phyloP scores from a whole-genome alignment of 371 early-diverging fungal species.

The Mortierella sp. region DNA sequence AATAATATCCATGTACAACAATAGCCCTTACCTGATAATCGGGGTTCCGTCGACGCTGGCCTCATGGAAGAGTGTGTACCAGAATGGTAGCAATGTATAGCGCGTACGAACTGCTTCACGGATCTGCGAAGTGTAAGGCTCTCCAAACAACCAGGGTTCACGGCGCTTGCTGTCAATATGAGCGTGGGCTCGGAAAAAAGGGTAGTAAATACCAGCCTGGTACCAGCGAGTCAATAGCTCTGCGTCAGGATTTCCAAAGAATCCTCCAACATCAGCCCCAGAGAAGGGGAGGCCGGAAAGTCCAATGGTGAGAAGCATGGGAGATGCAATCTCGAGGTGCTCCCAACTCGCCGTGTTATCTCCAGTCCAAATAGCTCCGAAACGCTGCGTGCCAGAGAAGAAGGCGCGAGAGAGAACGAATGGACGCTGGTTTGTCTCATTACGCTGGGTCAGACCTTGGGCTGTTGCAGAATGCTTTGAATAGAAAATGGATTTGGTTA shows the following conservation, averaged over 20 bases:
- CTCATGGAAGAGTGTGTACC: constrained; percentile 87
- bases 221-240: constrained; percentile 92
- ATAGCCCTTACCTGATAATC: constrained; percentile 65
- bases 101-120: constrained; percentile 80
- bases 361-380: constrained; percentile 94
- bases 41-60: constrained; percentile 75
- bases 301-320: constrained; percentile 86
- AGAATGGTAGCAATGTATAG: constrained; percentile 83
- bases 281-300: constrained; percentile 82
- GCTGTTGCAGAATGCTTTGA: constrained; percentile 67
- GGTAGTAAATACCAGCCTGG: constrained; percentile 90
- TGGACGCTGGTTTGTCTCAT: constrained; percentile 73
- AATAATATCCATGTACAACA: background rate
- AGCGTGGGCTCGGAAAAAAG: constrained; percentile 95
- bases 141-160: constrained; percentile 96
- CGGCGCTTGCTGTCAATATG: constrained; percentile 95
- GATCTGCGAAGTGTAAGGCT: constrained; percentile 77
- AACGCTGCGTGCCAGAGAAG: constrained; percentile 90
- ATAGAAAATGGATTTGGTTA: background rate
- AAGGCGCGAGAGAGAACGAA: constrained; percentile 93
- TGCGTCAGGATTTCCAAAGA: constrained; percentile 88
- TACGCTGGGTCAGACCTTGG: constrained; percentile 67
- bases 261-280: constrained; percentile 95
- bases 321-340: constrained; percentile 78
- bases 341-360: constrained; percentile 91